These are phyloP conservation scores for Clonostachys chloroleuca DNA, from an alignment of 2,329 filamentous ascomycete species.

Conservation along the genomic window DNA sequence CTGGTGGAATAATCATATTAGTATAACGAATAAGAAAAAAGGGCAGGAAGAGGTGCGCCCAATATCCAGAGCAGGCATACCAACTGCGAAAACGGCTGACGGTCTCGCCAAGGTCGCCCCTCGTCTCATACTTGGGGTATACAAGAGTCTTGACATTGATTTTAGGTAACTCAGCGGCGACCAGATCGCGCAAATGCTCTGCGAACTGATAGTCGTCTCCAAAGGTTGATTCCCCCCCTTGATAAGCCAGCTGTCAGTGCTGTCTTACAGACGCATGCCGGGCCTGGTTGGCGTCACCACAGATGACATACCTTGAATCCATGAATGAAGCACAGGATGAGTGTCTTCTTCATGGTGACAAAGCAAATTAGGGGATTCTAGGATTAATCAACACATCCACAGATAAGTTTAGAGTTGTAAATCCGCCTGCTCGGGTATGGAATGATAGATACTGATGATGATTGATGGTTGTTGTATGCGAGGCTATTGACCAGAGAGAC, in stretches of 20 bases:
- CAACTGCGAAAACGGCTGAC: slow-evolving; percentile 73
- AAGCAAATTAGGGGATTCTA: neutral
- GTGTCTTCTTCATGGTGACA: slow-evolving; percentile 59
- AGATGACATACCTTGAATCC: slow-evolving; percentile 68
- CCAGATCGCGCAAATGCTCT: slow-evolving; percentile 61
- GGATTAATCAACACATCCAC: too few relatives aligned
- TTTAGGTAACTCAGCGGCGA: slow-evolving; percentile 63
- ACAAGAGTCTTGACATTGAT: slow-evolving; percentile 62
- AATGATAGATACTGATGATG: too few relatives aligned
- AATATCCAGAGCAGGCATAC: slow-evolving; percentile 28
- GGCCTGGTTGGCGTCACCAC: neutral
- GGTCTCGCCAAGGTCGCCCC: slow-evolving; percentile 68
- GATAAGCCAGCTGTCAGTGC: neutral
- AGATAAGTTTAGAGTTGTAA: too few relatives aligned
- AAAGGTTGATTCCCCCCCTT: slow-evolving; percentile 78
- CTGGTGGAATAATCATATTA: slow-evolving; percentile 28
- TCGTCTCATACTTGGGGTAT: slow-evolving; percentile 82
- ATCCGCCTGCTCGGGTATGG: too few relatives aligned
- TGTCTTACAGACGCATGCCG: neutral
- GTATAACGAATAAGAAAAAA: neutral
- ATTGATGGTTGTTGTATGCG: too few relatives aligned
- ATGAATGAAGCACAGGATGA: slow-evolving; percentile 80
- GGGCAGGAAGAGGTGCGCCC: neutral
- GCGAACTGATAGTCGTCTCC: slow-evolving; percentile 62
- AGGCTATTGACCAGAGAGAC: too few relatives aligned